Evolutionary conservation across 176 grass and related monocot genomes (phyloP).

Genomic region (Tillandsia fasciculata): DNA sequence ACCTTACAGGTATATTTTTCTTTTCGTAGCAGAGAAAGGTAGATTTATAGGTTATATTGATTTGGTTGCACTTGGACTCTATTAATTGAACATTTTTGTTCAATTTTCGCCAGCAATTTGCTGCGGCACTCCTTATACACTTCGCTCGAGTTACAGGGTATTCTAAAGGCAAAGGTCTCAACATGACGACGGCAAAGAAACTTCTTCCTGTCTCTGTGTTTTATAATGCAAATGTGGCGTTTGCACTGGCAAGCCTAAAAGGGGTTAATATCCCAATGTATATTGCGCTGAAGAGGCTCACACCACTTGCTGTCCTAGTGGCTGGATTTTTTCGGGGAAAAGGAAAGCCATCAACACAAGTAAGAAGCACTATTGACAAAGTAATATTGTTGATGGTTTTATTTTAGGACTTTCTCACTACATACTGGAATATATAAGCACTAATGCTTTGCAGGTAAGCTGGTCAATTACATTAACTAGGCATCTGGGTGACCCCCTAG

Average conservation of each 20-base stretch:
- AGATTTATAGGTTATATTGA: no score
- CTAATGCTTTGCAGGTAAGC: background rate
- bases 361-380: background rate
- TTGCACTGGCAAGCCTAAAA: constrained; percentile 90
- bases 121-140: constrained; percentile 69
- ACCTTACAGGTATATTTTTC: constrained; percentile 60
- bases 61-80: background rate
- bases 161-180: constrained; percentile 72
- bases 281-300: constrained; percentile 95
- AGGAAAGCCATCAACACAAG: constrained; percentile 66
- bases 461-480: background rate
- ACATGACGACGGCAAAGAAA: constrained; percentile 60
- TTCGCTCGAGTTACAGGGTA: constrained; percentile 50
- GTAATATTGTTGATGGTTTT: background rate
- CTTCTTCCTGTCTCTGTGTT: constrained; percentile 79
- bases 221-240: constrained; percentile 98
- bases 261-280: constrained; percentile 99
- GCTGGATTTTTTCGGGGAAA: constrained; percentile 53
- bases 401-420: background rate
- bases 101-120: constrained; percentile 64
- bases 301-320: constrained; percentile 84
- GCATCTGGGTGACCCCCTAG: background rate
- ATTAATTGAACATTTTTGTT: background rate
- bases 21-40: background rate
- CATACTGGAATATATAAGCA: background rate